A percentile compares a stretch with the other conserved stretches of the same genome.
phyloP scores from a whole-genome alignment of 179 eudicot species.

The Actinidia arguta region DNA sequence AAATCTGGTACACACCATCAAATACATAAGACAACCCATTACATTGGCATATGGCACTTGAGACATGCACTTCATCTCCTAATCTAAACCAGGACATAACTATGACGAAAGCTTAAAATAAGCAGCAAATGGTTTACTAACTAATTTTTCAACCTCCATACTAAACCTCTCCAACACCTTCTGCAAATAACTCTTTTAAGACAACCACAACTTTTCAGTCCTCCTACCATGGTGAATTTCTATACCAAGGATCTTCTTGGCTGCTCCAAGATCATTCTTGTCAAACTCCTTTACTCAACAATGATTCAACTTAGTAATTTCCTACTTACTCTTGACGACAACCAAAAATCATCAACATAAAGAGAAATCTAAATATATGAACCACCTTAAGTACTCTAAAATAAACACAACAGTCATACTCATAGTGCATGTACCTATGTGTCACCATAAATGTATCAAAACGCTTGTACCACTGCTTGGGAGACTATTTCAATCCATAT shows the following conservation, averaged over 20 bases:
- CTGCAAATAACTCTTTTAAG: neutral
- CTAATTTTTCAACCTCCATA: neutral
- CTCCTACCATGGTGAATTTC: neutral
- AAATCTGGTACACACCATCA: too few relatives aligned
- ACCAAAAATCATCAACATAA: neutral
- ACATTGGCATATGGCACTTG: neutral
- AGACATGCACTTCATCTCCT: neutral
- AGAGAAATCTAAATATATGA: neutral
- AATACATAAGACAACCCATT: too few relatives aligned
- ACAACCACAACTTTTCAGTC: neutral
- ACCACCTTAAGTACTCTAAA: neutral
- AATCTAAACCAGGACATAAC: neutral
- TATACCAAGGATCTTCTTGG: neutral
- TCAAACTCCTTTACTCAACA: neutral
- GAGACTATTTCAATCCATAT: neutral
- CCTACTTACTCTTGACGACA: neutral
- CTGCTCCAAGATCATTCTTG: neutral
- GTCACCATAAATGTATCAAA: neutral
- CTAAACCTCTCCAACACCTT: neutral
- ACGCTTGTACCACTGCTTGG: neutral
- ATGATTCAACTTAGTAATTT: neutral
- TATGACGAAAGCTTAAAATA: neutral
- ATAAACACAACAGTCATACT: neutral
- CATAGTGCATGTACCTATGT: neutral
- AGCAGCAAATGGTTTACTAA: neutral